Evolutionary conservation across 192 early-diverging fungal species (phyloP), one percentile per base, ranked within the genome.

Genomic region (Backusella australiensis): DNA sequence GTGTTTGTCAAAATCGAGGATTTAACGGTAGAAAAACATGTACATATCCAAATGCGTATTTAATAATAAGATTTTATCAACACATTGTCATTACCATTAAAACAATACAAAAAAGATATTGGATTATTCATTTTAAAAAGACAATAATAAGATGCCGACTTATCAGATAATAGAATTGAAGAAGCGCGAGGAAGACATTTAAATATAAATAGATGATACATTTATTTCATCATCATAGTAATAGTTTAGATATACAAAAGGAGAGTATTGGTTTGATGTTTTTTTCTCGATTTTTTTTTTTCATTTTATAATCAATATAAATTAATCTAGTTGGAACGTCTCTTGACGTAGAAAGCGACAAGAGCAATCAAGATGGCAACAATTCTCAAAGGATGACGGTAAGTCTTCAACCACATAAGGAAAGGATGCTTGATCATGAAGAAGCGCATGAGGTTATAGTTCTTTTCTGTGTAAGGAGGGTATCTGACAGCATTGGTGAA

Each of bases 401-500:
- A 49, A 5, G 38, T 0, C 35, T 75, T 74, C 9, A 75, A 34
- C 32, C 42, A 70, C 14, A 70, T 23, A 39, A 79, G 6, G 49
- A 15, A 34, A 74, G 76, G 77, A 59, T 74, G 69, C 8, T 63
- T 70, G 19, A 73, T 26, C 34, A 77, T 6, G 11, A 81, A 21
- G 17, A 71, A 72, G 3, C 83, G 80, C 17, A 86, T 35, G 36
- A 74, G 29, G 26, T 75, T 69, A 35, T 75, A 59, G 26, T 80
- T 71, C 32, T 42, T 35, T 19, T 34, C 26, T 21, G 21, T 78
- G 35, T 83, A 83, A 46, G 82, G 82, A 66, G 82, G 82, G 73
- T 83, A 83, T 9, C 73, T 52, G n/a, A 75, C 44, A 36, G 38
- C 35, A 15, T 74, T 46, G 12, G 21, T 26, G 9, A 26, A 39